Evolutionary conservation across 2,329 filamentous ascomycete species (phyloP).

Genomic region (Coniella lustricola): DNA sequence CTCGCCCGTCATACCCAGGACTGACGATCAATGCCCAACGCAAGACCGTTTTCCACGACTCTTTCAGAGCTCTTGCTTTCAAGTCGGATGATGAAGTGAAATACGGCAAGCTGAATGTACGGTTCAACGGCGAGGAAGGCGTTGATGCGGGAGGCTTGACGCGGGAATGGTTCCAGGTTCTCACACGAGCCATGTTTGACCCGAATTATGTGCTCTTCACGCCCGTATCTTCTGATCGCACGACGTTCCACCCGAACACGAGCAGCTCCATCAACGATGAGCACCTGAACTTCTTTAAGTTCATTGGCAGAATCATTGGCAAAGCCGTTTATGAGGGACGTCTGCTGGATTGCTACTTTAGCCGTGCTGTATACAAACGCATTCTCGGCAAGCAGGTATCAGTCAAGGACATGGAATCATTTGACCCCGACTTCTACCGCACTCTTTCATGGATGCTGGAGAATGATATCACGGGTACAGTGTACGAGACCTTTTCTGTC

Average conservation of each 20-base stretch:
- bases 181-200: constrained; percentile 97
- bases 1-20: constrained; percentile 61
- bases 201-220: constrained; percentile 95
- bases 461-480: constrained; percentile 97
- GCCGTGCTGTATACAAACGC: constrained; percentile 94
- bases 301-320: constrained; percentile 96
- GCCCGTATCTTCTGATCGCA: constrained; percentile 92
- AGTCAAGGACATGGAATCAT: constrained; percentile 98
- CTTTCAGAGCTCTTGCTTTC: constrained; percentile 97
- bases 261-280: constrained; percentile 91
- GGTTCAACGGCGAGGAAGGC: constrained; percentile 95
- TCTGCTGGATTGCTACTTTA: constrained; percentile 97
- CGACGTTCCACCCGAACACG: constrained; percentile 97
- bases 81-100: constrained; percentile 97
- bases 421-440: constrained; percentile 98
- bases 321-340: constrained; percentile 96
- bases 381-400: constrained; percentile 93
- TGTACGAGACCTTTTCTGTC: constrained; percentile 91
- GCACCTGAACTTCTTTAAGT: constrained; percentile 98
- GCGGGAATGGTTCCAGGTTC: constrained; percentile 97
- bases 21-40: constrained; percentile 85
- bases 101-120: constrained; percentile 95
- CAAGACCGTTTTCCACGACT: constrained; percentile 95
- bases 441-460: constrained; percentile 97
- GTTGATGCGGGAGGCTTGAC: constrained; percentile 97